Evolutionary conservation across 2,329 filamentous ascomycete species (phyloP), one percentile per base, ranked within the genome.

Genomic region (Aspergillus caelatus): DNA sequence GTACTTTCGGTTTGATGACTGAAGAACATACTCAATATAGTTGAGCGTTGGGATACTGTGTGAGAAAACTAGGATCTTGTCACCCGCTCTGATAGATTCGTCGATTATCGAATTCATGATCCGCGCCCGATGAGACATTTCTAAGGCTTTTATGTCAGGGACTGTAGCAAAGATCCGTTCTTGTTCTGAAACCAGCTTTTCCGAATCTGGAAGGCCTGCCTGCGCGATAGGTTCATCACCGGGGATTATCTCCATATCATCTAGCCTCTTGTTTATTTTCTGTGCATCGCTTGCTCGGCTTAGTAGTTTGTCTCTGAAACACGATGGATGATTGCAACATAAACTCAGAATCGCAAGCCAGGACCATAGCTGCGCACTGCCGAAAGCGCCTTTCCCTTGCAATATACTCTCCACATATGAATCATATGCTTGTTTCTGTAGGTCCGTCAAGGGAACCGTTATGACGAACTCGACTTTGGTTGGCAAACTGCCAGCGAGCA

Each of bases 61-160:
- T 0, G 90, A 91, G 71, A 97, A 97, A 0, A 97, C 80, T 1
- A 97, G 82, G 1, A 93, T 85, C 71, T 93, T 93, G 75, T 97
- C 94, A 0, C 84, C 83, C 0, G 82, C 77, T 1, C 74, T 73
- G 45, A 84, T 85, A 8, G 89, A 89, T 66, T 89, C 84, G 26
- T 89, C 81, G 0, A 97, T 76, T 57, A 97, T 94, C 53, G 84
- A 78, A 50, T 87, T 78, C n/a, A 96, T 79, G 7, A 94, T 80
- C 14, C 81, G 70, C 8, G 90, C 85, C 72, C 95, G 94, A 72
- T 88, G 84, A 0, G 93, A 96, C 14, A 89, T 75, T 0, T 74
- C 68, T 2, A 85, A 72, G 4, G 84, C 79, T 14, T 82, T 76
- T 16, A 77, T 62, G 23, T 80, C 71, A 7, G 67, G 60, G 23